Evolutionary conservation across 78 protist genomes (phyloP).

Genomic region (Protostelium mycophagum): DNA sequence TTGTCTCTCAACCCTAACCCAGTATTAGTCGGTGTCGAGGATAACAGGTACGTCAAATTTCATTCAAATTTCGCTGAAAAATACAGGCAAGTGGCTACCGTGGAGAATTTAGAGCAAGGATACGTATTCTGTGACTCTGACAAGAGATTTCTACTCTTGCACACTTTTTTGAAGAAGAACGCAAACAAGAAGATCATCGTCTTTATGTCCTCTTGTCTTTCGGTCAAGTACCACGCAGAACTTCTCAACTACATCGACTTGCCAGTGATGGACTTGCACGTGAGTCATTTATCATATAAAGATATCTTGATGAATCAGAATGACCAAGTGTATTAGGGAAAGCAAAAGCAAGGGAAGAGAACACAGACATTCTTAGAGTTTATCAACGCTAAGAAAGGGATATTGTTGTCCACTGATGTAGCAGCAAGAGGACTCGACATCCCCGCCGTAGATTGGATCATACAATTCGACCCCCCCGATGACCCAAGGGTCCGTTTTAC

Average conservation of each 20-base stretch:
- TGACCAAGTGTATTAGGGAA: slow-evolving; percentile 38
- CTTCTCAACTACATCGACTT: slow-evolving; percentile 97
- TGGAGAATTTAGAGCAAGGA: slow-evolving; percentile 90
- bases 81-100: slow-evolving; percentile 55
- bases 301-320: background rate
- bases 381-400: slow-evolving; percentile 89
- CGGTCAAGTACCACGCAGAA: slow-evolving; percentile 95
- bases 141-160: slow-evolving; percentile 91
- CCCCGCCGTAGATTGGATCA: slow-evolving; percentile 97
- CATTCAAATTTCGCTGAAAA: background rate
- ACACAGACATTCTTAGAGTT: slow-evolving; percentile 97
- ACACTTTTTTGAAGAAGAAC: slow-evolving; percentile 95
- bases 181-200: slow-evolving; percentile 86
- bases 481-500: slow-evolving; percentile 67
- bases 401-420: slow-evolving; percentile 97
- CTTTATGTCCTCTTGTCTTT: slow-evolving; percentile 76
- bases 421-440: slow-evolving; percentile 99
- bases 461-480: slow-evolving; percentile 99
- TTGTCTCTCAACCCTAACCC: slow-evolving; percentile 75
- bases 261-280: slow-evolving; percentile 95
- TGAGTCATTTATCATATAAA: background rate
- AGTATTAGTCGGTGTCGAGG: slow-evolving; percentile 83
- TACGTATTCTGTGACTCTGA: slow-evolving; percentile 89
- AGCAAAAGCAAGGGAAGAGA: slow-evolving; percentile 95
- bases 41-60: slow-evolving; percentile 8